Conservation (phyloP, 306 rosid genomes). For the Cajanus cajan region DNA sequence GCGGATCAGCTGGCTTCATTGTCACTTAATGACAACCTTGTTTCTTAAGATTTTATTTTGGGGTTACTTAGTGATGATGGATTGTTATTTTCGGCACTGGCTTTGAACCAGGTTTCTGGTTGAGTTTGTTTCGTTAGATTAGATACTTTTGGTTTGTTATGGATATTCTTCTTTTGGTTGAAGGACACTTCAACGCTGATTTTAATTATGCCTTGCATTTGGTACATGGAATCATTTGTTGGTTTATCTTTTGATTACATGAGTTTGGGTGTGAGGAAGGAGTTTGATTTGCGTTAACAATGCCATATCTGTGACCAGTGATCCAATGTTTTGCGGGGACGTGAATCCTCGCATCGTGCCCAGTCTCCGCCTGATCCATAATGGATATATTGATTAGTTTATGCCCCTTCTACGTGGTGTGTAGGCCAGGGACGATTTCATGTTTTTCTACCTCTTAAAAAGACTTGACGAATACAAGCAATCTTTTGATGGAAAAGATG, state of each 20-base stretch:
- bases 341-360: neutral
- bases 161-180: conserved; percentile 8
- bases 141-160: conserved; percentile 23
- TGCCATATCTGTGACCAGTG: neutral
- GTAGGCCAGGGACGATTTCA: neutral
- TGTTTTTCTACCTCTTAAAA: no score
- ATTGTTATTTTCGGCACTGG: conserved; percentile 35
- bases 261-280: neutral
- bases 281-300: neutral
- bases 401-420: neutral
- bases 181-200: conserved; percentile 17
- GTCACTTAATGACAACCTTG: conserved; percentile 76
- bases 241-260: neutral
- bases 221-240: conserved; percentile 14
- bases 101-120: conserved; percentile 35
- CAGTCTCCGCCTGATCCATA: neutral
- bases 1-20: conserved; percentile 83
- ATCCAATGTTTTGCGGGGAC: neutral
- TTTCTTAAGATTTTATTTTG: conserved; percentile 49
- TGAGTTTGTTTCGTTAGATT: conserved; percentile 41
- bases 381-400: neutral
- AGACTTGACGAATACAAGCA: no score
- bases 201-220: conserved; percentile 26
- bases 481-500: no score
- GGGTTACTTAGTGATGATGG: conserved; percentile 9